Percentiles rank a stretch among this genome's conserved stretches.
These are phyloP conservation scores for Tolypocladium ovalisporum DNA, from an alignment of 2,329 filamentous ascomycete species.

Conservation along the genomic window DNA sequence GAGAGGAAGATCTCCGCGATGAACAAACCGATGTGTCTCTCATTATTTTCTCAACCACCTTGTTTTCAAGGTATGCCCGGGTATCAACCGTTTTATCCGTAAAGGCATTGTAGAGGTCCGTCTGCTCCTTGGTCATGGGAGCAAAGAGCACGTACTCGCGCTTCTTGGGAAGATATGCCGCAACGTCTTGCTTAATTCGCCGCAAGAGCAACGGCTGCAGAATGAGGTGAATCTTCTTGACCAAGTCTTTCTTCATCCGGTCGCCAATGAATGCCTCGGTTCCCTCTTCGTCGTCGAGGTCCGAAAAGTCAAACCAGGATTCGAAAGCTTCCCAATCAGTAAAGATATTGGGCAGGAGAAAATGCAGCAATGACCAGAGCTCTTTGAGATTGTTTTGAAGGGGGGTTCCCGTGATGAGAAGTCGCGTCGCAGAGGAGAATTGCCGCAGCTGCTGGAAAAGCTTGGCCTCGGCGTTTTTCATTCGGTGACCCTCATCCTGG, in stretches of 20 bases:
- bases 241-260: slow-evolving; percentile 43
- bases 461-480: slow-evolving; percentile 94
- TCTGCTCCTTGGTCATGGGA: slow-evolving; percentile 81
- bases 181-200: slow-evolving; percentile 86
- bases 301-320: slow-evolving; percentile 94
- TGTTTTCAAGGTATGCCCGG: slow-evolving; percentile 72
- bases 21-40: slow-evolving; percentile 19
- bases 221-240: slow-evolving; percentile 79
- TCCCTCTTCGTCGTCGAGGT: slow-evolving; percentile 70
- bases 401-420: slow-evolving; percentile 90
- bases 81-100: slow-evolving; percentile 47
- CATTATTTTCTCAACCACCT: slow-evolving; percentile 55
- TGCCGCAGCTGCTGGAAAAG: slow-evolving; percentile 80
- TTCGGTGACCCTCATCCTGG: slow-evolving; percentile 85
- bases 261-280: slow-evolving; percentile 73
- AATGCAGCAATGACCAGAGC: slow-evolving; percentile 89
- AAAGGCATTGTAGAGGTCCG: slow-evolving; percentile 69
- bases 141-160: slow-evolving; percentile 93
- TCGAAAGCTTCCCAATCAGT: slow-evolving; percentile 89
- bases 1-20: slow-evolving; percentile 21
- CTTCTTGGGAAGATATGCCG: slow-evolving; percentile 85
- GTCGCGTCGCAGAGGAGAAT: slow-evolving; percentile 80
- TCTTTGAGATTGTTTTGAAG: slow-evolving; percentile 93
- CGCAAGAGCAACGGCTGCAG: slow-evolving; percentile 83
- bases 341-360: slow-evolving; percentile 85